phyloP scores from a whole-genome alignment of 176 grass and related monocot species.

The Hordeum marinum region DNA sequence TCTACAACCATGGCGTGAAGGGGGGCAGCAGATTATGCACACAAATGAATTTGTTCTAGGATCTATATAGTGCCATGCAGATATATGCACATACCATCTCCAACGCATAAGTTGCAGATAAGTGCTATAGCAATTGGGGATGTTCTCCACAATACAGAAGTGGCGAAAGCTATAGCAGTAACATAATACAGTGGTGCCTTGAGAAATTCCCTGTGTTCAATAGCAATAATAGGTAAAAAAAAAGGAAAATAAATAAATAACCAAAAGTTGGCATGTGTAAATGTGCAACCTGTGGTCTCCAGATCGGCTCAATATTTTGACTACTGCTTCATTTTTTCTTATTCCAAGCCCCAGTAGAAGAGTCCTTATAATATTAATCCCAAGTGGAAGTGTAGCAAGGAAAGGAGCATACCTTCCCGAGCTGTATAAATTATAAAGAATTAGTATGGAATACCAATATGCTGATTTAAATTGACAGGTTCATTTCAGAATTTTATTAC shows the following conservation, averaged over 20 bases:
- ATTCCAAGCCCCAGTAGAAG: slow-evolving; percentile 66
- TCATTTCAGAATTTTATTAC: slow-evolving; percentile 25
- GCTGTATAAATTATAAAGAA: slow-evolving; percentile 49
- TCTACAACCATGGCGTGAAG: background rate
- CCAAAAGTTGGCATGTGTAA: background rate
- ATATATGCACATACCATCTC: slow-evolving; percentile 54
- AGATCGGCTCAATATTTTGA: slow-evolving; percentile 78
- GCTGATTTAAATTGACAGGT: background rate
- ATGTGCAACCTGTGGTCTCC: slow-evolving; percentile 55
- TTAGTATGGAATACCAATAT: slow-evolving; percentile 10
- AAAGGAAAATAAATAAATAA: background rate
- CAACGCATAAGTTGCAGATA: slow-evolving; percentile 90
- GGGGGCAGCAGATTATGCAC: background rate
- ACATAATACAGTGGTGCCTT: slow-evolving; percentile 85
- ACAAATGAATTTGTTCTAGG: background rate
- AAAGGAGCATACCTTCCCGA: slow-evolving; percentile 58
- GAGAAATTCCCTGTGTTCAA: slow-evolving; percentile 68
- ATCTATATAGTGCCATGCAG: background rate
- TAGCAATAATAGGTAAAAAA: background rate
- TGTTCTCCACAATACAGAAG: slow-evolving; percentile 64
- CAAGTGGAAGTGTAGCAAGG: slow-evolving; percentile 65
- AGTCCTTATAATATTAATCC: slow-evolving; percentile 75
- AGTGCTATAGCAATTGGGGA: slow-evolving; percentile 77
- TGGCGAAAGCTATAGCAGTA: slow-evolving; percentile 67
- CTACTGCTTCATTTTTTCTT: slow-evolving; percentile 76